Evolutionary conservation across 1,284 basidiomycete genomes (phyloP), one percentile per base, ranked within the genome.

Genomic region (Psilocybe mexicana): DNA sequence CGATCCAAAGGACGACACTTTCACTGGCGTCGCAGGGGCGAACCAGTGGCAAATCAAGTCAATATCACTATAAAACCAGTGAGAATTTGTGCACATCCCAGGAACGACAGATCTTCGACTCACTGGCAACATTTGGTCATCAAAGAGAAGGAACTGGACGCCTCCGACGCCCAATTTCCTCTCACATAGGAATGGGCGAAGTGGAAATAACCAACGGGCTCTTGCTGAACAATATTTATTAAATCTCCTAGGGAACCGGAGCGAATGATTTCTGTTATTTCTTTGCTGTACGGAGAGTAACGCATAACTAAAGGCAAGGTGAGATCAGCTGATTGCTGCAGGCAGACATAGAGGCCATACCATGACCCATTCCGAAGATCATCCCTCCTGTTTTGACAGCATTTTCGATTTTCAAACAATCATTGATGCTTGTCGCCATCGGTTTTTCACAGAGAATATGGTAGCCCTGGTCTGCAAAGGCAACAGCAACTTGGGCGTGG

Each of bases 121-220:
- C 76, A 92, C 91, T 95, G 92, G 82, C 89, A 94, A 64, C 86
- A 87, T 77, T 95, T 95, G 10, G 92, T 88, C 87, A 95, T 87
- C 48, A 95, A 80, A 8, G 88, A 85, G 69, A 94, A 94, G 23
- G 85, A 87, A 62, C 88, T 88, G 7, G 81, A 76, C 1, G 76
- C 72, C 70, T 94, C 90, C 43, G 77, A 84, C 6, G 76, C 72
- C 93, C 92, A 95, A 68, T 88, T 87, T 6, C 92, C 92, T 40
- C 92, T 83, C 38, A 94, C 90, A 65, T 84, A 93, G 0, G 90
- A 91, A 71, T 94, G 92, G 1, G 92, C 89, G 70, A 93, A 94
- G 70, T 94, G 92, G 64, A 79, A 90, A 66, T 90, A 84, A 1
- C 90, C 90, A 1, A 92, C 82, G 1, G 90, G 90, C 66, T 93